These are phyloP conservation scores for Magnolia changhungtana DNA, from an alignment of 164 flowering plant genomes.

Conservation along the genomic window DNA sequence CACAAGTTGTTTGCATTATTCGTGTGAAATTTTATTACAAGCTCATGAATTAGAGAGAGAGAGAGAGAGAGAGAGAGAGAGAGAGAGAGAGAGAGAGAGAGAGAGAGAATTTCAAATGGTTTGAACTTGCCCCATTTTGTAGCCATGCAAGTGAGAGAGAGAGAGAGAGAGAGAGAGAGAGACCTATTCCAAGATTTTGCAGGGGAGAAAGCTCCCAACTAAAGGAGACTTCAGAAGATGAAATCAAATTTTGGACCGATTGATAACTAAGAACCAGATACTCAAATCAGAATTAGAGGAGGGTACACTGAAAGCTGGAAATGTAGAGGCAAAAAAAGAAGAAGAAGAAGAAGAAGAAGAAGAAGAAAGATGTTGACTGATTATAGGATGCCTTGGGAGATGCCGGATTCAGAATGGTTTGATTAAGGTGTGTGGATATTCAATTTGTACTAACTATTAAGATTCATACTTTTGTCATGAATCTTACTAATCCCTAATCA, in stretches of 20 bases:
- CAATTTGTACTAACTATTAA: background rate
- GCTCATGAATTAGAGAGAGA: no score
- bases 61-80: no score
- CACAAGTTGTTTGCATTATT: no score
- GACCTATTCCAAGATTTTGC: conserved; percentile 16
- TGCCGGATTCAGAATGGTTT: conserved; percentile 93
- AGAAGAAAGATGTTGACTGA: conserved; percentile 59
- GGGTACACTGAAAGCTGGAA: conserved; percentile 52
- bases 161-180: no score
- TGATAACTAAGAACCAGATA: conserved; percentile 57
- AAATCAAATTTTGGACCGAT: conserved; percentile 59
- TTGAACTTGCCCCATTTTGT: background rate
- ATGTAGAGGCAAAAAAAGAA: conserved; percentile 66
- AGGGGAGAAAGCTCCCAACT: conserved; percentile 69
- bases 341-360: no score
- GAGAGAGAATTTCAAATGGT: background rate
- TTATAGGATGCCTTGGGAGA: conserved; percentile 86
- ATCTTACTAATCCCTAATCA: background rate
- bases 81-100: no score
- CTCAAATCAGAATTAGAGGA: conserved; percentile 58
- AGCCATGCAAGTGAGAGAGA: no score
- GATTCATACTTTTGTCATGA: background rate
- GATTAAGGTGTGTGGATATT: conserved; percentile 59
- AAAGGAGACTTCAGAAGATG: conserved; percentile 56
- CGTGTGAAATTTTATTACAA: background rate